Evolutionary conservation across 306 rosid genomes (phyloP).

Genomic region (Trichosanthes truncata): DNA sequence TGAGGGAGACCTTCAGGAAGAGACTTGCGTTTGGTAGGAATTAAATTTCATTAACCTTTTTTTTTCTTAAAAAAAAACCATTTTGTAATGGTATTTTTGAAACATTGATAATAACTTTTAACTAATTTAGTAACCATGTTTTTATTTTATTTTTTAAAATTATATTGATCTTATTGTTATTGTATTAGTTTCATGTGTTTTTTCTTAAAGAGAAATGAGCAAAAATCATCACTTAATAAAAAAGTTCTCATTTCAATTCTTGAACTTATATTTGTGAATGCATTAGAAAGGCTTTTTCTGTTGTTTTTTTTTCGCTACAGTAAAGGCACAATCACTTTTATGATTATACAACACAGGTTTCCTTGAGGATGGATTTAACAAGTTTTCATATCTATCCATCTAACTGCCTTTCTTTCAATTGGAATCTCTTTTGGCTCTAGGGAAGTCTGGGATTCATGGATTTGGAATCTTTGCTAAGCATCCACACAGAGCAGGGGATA

Average conservation of each 20-base stretch:
- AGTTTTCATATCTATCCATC: not conserved
- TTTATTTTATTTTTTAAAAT: not conserved
- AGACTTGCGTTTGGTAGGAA: slow-evolving; percentile 78
- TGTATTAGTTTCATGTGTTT: not conserved
- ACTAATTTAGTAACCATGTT: not conserved
- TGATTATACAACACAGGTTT: not conserved
- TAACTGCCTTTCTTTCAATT: not conserved
- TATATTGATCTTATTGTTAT: not conserved
- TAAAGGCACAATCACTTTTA: not conserved
- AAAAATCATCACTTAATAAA: not conserved
- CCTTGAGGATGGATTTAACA: not conserved
- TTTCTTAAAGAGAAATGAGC: not conserved
- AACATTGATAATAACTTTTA: not conserved
- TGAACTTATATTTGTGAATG: not conserved
- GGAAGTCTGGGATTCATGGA: slow-evolving; percentile 98
- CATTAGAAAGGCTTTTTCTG: not conserved
- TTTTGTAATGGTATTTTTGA: not conserved
- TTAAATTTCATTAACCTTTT: not conserved
- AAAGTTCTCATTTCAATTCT: not conserved
- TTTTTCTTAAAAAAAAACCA: not conserved
- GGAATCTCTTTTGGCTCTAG: slow-evolving; percentile 24
- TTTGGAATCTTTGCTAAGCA: slow-evolving; percentile 97
- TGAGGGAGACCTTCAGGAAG: slow-evolving; percentile 81
- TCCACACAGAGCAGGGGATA: slow-evolving; percentile 97
- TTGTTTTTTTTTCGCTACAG: not conserved